Percentiles rank a stretch among this genome's conserved stretches.
phyloP scores from a whole-genome alignment of 2,329 filamentous ascomycete genomes.

The Fusarium siculi region DNA sequence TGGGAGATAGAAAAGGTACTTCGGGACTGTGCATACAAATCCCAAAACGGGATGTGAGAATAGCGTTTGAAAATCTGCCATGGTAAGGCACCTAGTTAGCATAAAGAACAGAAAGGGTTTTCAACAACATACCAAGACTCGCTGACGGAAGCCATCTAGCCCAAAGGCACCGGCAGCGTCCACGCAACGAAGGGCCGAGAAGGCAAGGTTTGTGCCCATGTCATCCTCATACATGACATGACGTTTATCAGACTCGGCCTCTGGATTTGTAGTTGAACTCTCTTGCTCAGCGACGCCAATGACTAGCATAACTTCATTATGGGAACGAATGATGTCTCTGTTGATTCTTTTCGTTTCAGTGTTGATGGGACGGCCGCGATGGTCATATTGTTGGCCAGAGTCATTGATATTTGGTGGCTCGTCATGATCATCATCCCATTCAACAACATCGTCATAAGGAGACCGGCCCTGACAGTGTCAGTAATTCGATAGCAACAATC shows the following conservation, averaged over 20 bases:
- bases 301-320: slow-evolving; percentile 72
- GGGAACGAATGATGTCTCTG: slow-evolving; percentile 66
- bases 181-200: slow-evolving; percentile 48
- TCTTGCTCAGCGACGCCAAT: slow-evolving; percentile 71
- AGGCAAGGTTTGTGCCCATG: slow-evolving; percentile 54
- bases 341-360: slow-evolving; percentile 65
- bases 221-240: slow-evolving; percentile 61
- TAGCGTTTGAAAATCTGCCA: slow-evolving; percentile 64
- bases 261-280: slow-evolving; percentile 52
- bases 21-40: slow-evolving; percentile 49
- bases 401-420: slow-evolving; percentile 35
- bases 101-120: neutral
- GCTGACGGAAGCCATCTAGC: slow-evolving; percentile 62
- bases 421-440: slow-evolving; percentile 53
- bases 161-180: slow-evolving; percentile 62
- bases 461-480: slow-evolving; percentile 62
- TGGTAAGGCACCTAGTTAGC: slow-evolving; percentile 14
- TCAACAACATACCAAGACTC: slow-evolving; percentile 59
- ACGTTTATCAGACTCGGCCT: slow-evolving; percentile 54
- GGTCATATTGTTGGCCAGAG: slow-evolving; percentile 63
- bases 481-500: neutral
- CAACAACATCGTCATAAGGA: slow-evolving; percentile 67
- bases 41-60: slow-evolving; percentile 60
- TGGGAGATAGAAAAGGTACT: slow-evolving; percentile 45
- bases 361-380: slow-evolving; percentile 66